Evolutionary conservation across 495 filamentous ascomycete genomes (phyloP), one percentile per base, ranked within the genome.

Genomic region (Pseudevernia furfuracea): DNA sequence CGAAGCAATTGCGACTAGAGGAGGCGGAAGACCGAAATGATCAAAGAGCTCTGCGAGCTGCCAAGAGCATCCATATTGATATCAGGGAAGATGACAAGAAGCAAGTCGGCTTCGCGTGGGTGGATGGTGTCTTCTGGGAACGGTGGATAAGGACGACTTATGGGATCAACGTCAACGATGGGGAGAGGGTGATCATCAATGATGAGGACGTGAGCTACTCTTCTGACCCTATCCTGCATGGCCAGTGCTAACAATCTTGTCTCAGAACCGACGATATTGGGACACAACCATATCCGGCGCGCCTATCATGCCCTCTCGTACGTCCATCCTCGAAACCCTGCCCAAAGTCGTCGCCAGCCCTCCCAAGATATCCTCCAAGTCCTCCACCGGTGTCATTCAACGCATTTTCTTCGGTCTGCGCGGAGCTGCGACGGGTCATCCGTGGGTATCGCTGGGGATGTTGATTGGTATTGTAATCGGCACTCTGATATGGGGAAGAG

Each of bases 111-210:
- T 98, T 98, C 77, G 94, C 95, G n/a, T 97, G 95, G 95, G 90
- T 97, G 11, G 94, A 98, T 74, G 92, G 92, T 58, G 85, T 91
- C 30, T 97, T 97, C 74, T 98, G 94, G 94, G 92, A 97, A 73
- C 82, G 93, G 44, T 98, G 94, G 94, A 85, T 98, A 61, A 81
- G 91, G 55, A 94, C 86, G 23, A 96, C 92, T 0, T 98, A 96
- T 72, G 94, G 95, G 48, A 88, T 97, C 67, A 87, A 92, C 70
- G 87, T 91, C 32, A 82, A 81, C 48, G 87, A 91, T 55, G 90
- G 92, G 46, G 94, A 97, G 74, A 82, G 90, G 60, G 92, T 98
- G 48, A 89, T 98, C 60, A 93, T 98, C 75, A 96, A 97, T 66
- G 95, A 98, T 73, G 89, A 97, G 77, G 93, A 96, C 75, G 92